Evolutionary conservation across 2,329 filamentous ascomycete genomes (phyloP), one percentile per base, ranked within the genome.

Genomic region (Neoarthrinium moseri): DNA sequence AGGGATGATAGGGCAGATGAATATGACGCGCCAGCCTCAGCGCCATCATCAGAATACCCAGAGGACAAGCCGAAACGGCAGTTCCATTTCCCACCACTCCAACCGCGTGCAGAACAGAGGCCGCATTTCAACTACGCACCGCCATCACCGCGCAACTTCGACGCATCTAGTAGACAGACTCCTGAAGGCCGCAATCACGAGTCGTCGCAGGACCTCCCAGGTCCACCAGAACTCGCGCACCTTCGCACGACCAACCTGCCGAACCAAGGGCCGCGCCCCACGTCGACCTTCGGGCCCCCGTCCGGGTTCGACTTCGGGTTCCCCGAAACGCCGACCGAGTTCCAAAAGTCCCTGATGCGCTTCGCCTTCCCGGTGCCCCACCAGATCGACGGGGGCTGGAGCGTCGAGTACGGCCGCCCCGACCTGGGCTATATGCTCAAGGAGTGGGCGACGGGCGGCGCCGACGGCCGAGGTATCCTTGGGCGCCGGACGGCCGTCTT

Each of bases 401-500:
- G 81, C 53, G 90, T 94, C 12, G 91, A 96, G 68, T 96, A 96
- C 65, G 91, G 91, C 15, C 82, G 92, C 0, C 92, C 92, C 0
- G 87, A 96, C 56, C 80, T 97, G 27, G 86, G 89, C 1, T 92
- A 86, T 64, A 89, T 95, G 81, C 77, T 97, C 44, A 84, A 82
- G 58, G 84, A 94, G 53, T 86, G 91, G 79, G 87, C 89, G 4
- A 84, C 81, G 18, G 86, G 84, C n/a, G 84, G 84, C 43, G 55
- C 72, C 1, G 80, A 86, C 52, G 81, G 83, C 3, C 71, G 81
- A 36, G 83, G 83, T 1, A 83, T 86, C 46, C 86, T 95, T 47
- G 91, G 92, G 2, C 76, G 87, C 35, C 74, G 90, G 47, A 91
- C 89, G 3, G 92, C 90, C 55, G 89, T 96, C 5, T 96, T 95